These are phyloP conservation scores for Alternaria burnsii DNA, from an alignment of 2,329 filamentous ascomycete species.

Conservation along the genomic window DNA sequence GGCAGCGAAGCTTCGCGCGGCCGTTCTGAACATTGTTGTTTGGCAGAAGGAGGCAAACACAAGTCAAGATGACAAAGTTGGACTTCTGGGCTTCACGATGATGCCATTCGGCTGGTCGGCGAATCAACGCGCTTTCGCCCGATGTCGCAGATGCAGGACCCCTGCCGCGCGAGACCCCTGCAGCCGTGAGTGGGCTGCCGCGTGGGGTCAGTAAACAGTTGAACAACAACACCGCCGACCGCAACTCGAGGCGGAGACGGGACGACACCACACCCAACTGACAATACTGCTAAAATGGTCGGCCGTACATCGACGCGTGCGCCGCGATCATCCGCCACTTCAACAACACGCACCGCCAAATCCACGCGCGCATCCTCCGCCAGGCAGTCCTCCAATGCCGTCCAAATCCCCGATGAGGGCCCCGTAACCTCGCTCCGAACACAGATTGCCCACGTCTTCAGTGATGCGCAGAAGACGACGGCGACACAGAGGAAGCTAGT, in stretches of 20 bases:
- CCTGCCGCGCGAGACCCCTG: constrained; percentile 16
- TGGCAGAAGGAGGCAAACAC: constrained; percentile 1
- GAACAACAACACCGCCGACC: constrained; percentile 25
- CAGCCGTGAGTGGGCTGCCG: constrained; percentile 14
- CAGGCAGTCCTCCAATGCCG: constrained; percentile 50
- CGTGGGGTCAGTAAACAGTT: constrained; percentile 12
- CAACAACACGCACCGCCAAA: constrained; percentile 53
- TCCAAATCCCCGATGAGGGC: constrained; percentile 73
- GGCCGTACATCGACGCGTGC: constrained; percentile 56
- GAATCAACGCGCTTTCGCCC: constrained; percentile 27
- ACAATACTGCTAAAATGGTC: constrained; percentile 52
- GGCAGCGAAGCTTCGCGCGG: constrained; percentile 72
- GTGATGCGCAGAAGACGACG: constrained; percentile 81
- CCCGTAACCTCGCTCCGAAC: constrained; percentile 74
- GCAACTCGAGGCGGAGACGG: constrained; percentile 14
- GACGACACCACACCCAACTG: constrained; percentile 16
- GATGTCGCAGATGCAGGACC: constrained; percentile 36
- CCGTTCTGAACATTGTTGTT: constrained; percentile 71
- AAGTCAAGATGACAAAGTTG: constrained; percentile 5
- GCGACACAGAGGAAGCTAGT: constrained; percentile 90
- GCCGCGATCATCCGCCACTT: constrained; percentile 47
- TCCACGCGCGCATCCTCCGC: constrained; percentile 56
- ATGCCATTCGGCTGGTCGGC: constrained; percentile 28
- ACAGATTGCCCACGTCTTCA: constrained; percentile 69
- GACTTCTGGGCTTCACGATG: constrained; percentile 11